Conservation (phyloP, 1,284 basidiomycete species). For the Pterula multifida region DNA sequence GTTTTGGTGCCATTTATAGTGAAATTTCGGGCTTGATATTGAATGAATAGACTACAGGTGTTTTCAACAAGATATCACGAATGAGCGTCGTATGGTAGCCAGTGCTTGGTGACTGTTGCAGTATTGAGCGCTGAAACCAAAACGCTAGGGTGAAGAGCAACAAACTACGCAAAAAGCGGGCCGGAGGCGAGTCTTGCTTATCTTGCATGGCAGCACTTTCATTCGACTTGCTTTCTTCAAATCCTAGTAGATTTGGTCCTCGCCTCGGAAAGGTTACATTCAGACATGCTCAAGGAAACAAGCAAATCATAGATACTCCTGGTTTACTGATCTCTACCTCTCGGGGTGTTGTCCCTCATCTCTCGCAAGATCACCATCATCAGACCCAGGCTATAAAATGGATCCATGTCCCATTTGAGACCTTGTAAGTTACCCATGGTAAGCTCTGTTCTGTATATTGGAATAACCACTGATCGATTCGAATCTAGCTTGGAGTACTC, state of each 20-base stretch:
- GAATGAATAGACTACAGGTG: not conserved
- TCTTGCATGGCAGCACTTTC: not conserved
- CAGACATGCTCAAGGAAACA: conserved; percentile 9
- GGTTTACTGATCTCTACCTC: conserved; percentile 49
- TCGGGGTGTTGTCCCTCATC: conserved; percentile 62
- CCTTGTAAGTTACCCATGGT: conserved; percentile 47
- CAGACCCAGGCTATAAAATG: conserved; percentile 40
- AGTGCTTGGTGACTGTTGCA: too few species aligned
- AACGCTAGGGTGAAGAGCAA: not conserved
- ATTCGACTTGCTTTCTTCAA: not conserved
- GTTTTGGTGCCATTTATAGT: not conserved
- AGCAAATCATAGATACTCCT: conserved; percentile 37
- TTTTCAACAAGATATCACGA: too few species aligned
- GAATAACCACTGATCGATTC: conserved; percentile 9
- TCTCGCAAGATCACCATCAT: conserved; percentile 51
- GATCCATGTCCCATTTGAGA: conserved; percentile 64
- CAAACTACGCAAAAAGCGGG: not conserved
- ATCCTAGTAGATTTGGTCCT: conserved; percentile 15
- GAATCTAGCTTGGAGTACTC: conserved; percentile 42
- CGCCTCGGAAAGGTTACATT: conserved; percentile 16
- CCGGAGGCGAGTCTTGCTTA: too few species aligned
- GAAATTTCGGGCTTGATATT: not conserved
- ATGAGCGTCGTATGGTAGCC: too few species aligned
- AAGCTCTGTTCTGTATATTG: conserved; percentile 2
- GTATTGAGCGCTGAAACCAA: too few species aligned